Evolutionary conservation across 345 rosid species (phyloP).

Genomic region (Gossypium thurberi): DNA sequence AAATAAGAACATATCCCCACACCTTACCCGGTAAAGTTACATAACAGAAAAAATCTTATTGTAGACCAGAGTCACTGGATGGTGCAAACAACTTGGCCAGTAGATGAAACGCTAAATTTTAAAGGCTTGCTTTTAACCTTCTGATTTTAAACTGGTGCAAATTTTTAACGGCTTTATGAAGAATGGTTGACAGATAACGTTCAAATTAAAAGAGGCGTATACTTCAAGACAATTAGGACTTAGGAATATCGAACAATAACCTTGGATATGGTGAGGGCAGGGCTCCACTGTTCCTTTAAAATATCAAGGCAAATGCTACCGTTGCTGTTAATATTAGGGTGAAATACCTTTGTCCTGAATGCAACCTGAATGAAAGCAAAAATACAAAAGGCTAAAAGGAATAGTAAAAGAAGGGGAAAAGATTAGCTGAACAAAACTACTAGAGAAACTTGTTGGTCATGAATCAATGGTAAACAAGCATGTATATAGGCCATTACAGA

Average conservation of each 20-base stretch:
- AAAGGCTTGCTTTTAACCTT: neutral
- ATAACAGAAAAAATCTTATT: neutral
- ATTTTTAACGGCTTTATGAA: neutral
- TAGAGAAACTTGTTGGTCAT: neutral
- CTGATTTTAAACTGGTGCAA: neutral
- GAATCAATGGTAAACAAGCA: neutral
- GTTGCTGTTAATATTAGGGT: conserved; percentile 90
- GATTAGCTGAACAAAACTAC: neutral
- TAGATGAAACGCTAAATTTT: neutral
- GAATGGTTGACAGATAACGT: neutral
- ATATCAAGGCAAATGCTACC: conserved; percentile 97
- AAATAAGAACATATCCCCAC: neutral
- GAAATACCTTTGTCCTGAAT: conserved; percentile 93
- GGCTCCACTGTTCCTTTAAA: conserved; percentile 98
- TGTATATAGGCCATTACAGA: neutral
- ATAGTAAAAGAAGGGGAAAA: neutral
- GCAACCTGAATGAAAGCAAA: conserved; percentile 47
- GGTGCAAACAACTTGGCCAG: neutral
- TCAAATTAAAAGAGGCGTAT: neutral
- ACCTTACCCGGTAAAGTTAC: neutral
- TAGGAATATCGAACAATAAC: conserved; percentile 26
- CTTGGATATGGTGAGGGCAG: conserved; percentile 93
- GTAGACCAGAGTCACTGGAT: neutral
- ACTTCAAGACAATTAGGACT: neutral
- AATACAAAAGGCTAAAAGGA: neutral